Evolutionary conservation across 2,329 filamentous ascomycete genomes (phyloP), one percentile per base, ranked within the genome.

Genomic region (Aspergillus hiratsukae): DNA sequence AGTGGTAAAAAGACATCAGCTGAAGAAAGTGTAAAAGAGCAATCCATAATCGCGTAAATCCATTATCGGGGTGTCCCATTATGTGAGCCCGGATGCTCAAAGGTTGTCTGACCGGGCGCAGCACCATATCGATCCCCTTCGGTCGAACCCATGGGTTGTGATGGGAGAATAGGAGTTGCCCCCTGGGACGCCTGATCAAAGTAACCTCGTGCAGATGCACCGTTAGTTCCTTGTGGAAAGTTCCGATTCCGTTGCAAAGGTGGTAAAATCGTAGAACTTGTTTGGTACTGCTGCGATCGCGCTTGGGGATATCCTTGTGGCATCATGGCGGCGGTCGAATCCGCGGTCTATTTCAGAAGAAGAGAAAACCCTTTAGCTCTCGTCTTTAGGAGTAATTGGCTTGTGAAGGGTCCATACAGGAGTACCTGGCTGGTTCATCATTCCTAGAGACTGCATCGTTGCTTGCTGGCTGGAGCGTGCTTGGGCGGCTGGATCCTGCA

Each of bases 351-450:
- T 59, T 58, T 46, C 6, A 58, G 65, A 64, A 58, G 54, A 61
- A 57, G 60, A 63, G 58, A 37, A 59, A 61, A 62, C 66, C 61
- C 63, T 72, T 69, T 70, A 67, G 61, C 62, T 63, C 49, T 62
- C 60, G 55, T 60, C 52, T 49, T 48, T 45, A 57, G 52, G 53
- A 53, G 56, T 64, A 62, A 67, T 60, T 61, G 61, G 57, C 58
- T 64, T 53, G 62, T 56, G 58, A 60, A 62, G 60, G 62, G 61
- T 62, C 61, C 70, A 65, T 73, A 74, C 70, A 69, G 71, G 71
- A 57, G 71, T 73, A 49, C 69, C 68, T 58, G 70, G 68, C 58
- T 68, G 69, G 55, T 72, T 73, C 64, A 72, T 70, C 58, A 69
- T 66, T 57, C 70, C 70, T 49, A 74, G 49, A 48, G 70, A 68